Conservation (phyloP, 805 yeast genomes). For the Candida corydali region DNA sequence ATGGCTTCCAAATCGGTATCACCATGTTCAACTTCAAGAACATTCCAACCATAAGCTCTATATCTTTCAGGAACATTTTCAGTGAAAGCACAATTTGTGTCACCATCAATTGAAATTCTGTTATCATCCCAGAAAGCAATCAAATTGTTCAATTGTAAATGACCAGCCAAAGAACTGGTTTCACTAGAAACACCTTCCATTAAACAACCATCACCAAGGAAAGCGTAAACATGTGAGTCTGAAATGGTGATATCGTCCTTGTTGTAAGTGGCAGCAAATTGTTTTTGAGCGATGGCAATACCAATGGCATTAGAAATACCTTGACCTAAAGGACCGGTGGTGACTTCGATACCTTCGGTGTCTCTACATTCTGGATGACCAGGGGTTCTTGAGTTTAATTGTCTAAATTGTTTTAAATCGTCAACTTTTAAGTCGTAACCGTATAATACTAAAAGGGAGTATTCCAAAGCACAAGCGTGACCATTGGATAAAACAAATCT, state of each 20-base stretch:
- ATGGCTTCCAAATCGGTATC: constrained; percentile 73
- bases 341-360: constrained; percentile 90
- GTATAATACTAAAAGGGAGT: constrained; percentile 77
- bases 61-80: constrained; percentile 85
- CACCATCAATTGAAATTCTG: constrained; percentile 95
- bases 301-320: constrained; percentile 97
- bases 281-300: constrained; percentile 89
- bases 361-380: constrained; percentile 92
- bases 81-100: constrained; percentile 83
- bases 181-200: constrained; percentile 97
- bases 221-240: constrained; percentile 70
- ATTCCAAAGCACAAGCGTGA: constrained; percentile 89
- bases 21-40: constrained; percentile 72
- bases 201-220: constrained; percentile 97
- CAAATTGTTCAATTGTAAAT: constrained; percentile 86
- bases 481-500: constrained; percentile 95
- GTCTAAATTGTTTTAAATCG: constrained; percentile 88
- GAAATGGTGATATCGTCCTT: constrained; percentile 74
- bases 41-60: constrained; percentile 94
- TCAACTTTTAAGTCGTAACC: constrained; percentile 81
- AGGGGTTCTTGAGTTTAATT: constrained; percentile 85
- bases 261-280: constrained; percentile 89
- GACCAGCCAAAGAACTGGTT: constrained; percentile 94
- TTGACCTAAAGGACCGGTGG: constrained; percentile 99
- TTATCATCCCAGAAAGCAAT: constrained; percentile 96